Percentiles rank a stretch among this genome's conserved stretches.
These are phyloP conservation scores for Huntiella decipiens DNA, from an alignment of 2,329 filamentous ascomycete genomes.

Conservation along the genomic window DNA sequence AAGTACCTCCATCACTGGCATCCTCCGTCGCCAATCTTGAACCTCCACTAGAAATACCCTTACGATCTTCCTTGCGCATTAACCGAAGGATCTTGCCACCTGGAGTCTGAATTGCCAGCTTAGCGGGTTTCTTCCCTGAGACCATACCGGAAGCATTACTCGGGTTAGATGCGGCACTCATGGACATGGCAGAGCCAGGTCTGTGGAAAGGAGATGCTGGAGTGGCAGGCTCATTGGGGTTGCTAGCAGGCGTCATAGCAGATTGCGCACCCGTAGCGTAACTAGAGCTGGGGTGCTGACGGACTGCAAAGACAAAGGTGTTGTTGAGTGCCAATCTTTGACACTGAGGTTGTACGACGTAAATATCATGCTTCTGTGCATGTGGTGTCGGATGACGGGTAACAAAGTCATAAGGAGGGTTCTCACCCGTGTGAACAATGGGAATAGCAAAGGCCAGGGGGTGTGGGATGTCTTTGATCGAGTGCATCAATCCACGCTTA, in stretches of 20 bases:
- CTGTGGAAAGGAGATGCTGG: constrained; percentile 35
- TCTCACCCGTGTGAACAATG: constrained; percentile 75
- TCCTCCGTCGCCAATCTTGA: constrained; percentile 29
- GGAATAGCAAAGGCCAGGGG: constrained; percentile 78
- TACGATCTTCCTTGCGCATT: constrained; percentile 59
- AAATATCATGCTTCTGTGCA: constrained; percentile 91
- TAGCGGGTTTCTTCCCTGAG: constrained; percentile 65
- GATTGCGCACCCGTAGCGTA: constrained; percentile 15
- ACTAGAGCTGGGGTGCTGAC: constrained; percentile 61
- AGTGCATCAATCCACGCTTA: constrained; percentile 90
- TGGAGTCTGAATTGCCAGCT: constrained; percentile 84
- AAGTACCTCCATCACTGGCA: constrained; percentile 50
- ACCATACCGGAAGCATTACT: constrained; percentile 34
- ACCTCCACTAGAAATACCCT: constrained; percentile 27
- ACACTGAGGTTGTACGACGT: constrained; percentile 92
- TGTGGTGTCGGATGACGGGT: constrained; percentile 89
- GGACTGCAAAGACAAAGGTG: constrained; percentile 90
- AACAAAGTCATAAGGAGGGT: constrained; percentile 86
- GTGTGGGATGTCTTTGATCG: constrained; percentile 88
- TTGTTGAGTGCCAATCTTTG: constrained; percentile 77
- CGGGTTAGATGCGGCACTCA: constrained; percentile 39
- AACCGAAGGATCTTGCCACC: constrained; percentile 84
- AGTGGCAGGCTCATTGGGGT: constrained; percentile 32
- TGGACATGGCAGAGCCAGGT: constrained; percentile 45
- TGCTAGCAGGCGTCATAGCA: constrained; percentile 26